A percentile compares a stretch with the other conserved stretches of the same genome.
Conservation (phyloP, 805 yeast species). For the Cyberlindnera mrakii region DNA sequence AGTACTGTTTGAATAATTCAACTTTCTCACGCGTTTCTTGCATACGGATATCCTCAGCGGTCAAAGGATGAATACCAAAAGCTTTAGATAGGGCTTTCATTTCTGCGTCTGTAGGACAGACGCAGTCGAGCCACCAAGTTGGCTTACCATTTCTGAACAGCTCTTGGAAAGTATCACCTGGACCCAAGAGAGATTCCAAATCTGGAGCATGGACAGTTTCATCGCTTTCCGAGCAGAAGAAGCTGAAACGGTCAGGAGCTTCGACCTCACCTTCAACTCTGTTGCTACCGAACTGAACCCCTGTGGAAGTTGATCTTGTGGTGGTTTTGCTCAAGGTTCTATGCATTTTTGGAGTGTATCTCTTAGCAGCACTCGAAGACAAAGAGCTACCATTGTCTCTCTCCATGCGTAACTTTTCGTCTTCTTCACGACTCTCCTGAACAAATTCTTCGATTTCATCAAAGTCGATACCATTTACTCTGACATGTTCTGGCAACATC, state of each 20-base stretch:
- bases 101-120: constrained; percentile 90
- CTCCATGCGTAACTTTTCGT: constrained; percentile 25
- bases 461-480: constrained; percentile 79
- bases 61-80: constrained; percentile 95
- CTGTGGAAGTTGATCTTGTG: constrained; percentile 16
- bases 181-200: constrained; percentile 66
- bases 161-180: constrained; percentile 59
- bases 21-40: constrained; percentile 98
- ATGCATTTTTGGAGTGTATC: constrained; percentile 30
- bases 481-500: constrained; percentile 61
- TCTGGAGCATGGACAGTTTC: constrained; percentile 90
- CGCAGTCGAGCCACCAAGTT: constrained; percentile 95
- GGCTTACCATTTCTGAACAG: constrained; percentile 67
- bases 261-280: constrained; percentile 29
- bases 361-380: constrained; percentile 50
- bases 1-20: constrained; percentile 82
- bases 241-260: constrained; percentile 76
- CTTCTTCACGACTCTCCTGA: constrained; percentile 50
- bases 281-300: constrained; percentile 35
- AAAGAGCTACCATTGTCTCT: constrained; percentile 26
- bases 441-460: constrained; percentile 84
- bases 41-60: constrained; percentile 94
- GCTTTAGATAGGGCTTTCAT: constrained; percentile 90
- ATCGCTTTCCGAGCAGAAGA: constrained; percentile 74
- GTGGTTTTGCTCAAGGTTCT: constrained; percentile 3